phyloP scores from a whole-genome alignment of 768 basidiomycete genomes.

The Auricularia auricula-judae region DNA sequence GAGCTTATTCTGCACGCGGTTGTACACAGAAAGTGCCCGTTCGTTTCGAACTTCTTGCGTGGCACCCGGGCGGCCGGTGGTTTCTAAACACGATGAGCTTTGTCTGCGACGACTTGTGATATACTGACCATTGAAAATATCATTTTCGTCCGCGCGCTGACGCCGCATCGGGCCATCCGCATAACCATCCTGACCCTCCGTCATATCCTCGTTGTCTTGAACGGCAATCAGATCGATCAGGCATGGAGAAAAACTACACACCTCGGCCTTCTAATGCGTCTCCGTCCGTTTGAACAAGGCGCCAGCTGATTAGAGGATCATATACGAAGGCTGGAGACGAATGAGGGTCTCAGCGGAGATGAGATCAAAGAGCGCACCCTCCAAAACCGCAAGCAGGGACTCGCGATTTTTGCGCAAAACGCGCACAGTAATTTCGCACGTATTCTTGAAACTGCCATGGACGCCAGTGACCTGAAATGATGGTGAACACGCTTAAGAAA shows the following conservation, averaged over 20 bases:
- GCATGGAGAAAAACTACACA: conserved; percentile 3
- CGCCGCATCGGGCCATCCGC: conserved; percentile 74
- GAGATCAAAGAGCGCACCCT: conserved; percentile 28
- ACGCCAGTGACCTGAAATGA: conserved; percentile 80
- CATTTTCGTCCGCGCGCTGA: conserved; percentile 83
- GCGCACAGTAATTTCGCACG: conserved; percentile 96
- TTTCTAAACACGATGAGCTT: conserved; percentile 17
- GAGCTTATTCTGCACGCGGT: conserved; percentile 89
- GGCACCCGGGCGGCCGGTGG: conserved; percentile 42
- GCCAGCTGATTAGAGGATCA: conserved; percentile 96
- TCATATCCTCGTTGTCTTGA: conserved; percentile 34
- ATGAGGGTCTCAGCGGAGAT: neutral
- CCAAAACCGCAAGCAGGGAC: conserved; percentile 96
- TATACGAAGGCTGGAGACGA: conserved; percentile 64
- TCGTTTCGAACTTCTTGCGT: conserved; percentile 84
- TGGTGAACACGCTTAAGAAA: neutral
- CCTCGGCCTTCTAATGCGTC: conserved; percentile 55
- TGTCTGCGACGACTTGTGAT: conserved; percentile 9
- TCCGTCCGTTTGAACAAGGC: conserved; percentile 76
- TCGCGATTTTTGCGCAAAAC: conserved; percentile 96
- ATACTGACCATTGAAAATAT: conserved; percentile 73
- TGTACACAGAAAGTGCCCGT: conserved; percentile 82
- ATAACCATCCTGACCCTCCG: conserved; percentile 50
- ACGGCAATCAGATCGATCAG: conserved; percentile 2
- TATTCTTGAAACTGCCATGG: conserved; percentile 90